Base-by-base conservation (phyloP, 2,329 filamentous ascomycete genomes). In the Sporothrix dimorphospora region DNA sequence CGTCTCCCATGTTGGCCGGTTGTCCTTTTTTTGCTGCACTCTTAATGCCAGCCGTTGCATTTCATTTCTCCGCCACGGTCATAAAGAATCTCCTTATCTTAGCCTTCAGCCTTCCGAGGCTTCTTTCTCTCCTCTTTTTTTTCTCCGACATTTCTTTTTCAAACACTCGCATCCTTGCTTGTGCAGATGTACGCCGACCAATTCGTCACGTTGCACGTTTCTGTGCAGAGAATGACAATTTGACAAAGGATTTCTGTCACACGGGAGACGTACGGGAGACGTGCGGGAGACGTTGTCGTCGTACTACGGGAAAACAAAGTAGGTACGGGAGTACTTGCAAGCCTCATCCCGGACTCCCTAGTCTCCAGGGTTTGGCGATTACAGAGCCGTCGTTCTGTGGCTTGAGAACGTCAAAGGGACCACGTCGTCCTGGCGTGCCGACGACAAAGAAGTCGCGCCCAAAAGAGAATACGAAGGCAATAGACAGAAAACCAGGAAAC, bases 351-450 rank as follows among this genome's bases (percentile, higher is more conserved):
- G n/a, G n/a, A n/a, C n/a, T n/a, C n/a, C 34, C 24, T 27, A 27
- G 14, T 57, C 53, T 57, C 53, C 27, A 57, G 53, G 34, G 14
- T 34, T 42, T 12, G 59, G 38, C 38, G 59, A 65, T 27, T 65
- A 65, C 59, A 21, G 38, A 65, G 38, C 38, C 38, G 34, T 45
- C 59, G 21, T 27, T 19, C n/a, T 65, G 59, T 65, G 38, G 59
- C 21, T 42, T 27, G 59, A 30, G 16, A 11, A 27, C 5, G 24
- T 65, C n/a, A 65, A 45, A 65, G 59, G 24, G 16, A 24, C 21
- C 21, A 34, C 3, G 30, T 3, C 30, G 30, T 34, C 30, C 30
- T 34, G 30, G 30, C 12, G 9, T 42, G 12, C 30, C 30, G n/a
- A 27, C n/a, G 59, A 45, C 59, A 65, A 63, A 65, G 59, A 45